Conservation (phyloP, 177 flowering plant genomes). For the Vitis hybrid region DNA sequence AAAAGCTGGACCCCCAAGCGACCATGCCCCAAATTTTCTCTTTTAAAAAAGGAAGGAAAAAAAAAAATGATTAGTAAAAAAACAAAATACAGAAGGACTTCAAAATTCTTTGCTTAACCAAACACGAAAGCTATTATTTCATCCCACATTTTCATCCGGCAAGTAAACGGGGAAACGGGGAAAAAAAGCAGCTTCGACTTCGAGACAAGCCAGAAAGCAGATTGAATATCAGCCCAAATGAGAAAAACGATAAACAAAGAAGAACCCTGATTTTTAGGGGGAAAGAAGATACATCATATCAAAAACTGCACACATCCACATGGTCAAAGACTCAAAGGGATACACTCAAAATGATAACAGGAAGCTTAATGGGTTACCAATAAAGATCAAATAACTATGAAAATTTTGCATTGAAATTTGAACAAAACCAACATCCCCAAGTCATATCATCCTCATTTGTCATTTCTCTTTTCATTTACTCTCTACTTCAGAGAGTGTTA, state of each 20-base stretch:
- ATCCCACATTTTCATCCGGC: conserved; percentile 33
- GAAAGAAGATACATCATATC: background rate
- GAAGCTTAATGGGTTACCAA: background rate
- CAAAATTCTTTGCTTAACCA: conserved; percentile 23
- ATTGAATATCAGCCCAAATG: conserved; percentile 16
- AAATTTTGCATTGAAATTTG: conserved; percentile 22
- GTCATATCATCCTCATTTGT: conserved; percentile 1
- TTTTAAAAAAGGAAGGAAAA: background rate
- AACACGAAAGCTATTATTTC: conserved; percentile 32
- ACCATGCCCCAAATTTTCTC: conserved; percentile 3
- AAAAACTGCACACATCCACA: conserved; percentile 13
- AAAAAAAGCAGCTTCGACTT: conserved; percentile 41
- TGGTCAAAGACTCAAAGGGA: background rate
- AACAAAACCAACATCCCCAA: conserved; percentile 14
- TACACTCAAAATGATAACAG: background rate
- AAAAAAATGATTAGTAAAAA: background rate
- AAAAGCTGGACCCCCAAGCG: conserved; percentile 7
- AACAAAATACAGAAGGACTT: background rate
- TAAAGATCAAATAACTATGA: conserved; percentile 1
- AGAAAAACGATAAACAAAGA: background rate
- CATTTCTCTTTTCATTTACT: background rate
- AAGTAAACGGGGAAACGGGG: conserved; percentile 46
- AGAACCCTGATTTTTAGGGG: background rate
- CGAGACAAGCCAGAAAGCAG: conserved; percentile 38
- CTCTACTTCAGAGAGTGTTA: conserved; percentile 6